Evolutionary conservation across 805 yeast species (phyloP).

Genomic region (Saccharomycopsis sp.): DNA sequence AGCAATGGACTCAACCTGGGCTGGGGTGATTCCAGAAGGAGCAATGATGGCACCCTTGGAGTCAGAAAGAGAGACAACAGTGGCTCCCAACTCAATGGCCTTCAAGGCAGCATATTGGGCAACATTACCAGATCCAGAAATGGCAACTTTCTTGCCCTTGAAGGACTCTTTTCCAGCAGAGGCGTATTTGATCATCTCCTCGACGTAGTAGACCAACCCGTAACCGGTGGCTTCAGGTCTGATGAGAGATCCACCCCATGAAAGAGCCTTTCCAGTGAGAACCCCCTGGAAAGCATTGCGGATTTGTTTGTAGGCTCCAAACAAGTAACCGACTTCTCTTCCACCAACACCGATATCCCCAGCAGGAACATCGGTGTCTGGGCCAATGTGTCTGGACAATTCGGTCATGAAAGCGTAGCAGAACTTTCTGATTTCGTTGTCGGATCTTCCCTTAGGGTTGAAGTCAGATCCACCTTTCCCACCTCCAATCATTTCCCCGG

Average conservation of each 20-base stretch:
- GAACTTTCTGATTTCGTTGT: conserved; percentile 92
- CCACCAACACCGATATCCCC: conserved; percentile 99
- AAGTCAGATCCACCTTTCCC: conserved; percentile 99
- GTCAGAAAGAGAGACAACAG: conserved; percentile 89
- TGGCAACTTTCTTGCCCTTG: conserved; percentile 89
- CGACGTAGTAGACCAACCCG: conserved; percentile 95
- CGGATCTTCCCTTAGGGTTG: conserved; percentile 93
- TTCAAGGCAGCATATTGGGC: conserved; percentile 98
- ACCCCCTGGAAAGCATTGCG: conserved; percentile 95
- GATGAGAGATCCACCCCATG: conserved; percentile 98
- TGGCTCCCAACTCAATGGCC: conserved; percentile 95
- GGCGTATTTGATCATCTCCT: conserved; percentile 94
- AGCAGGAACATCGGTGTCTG: conserved; percentile 97
- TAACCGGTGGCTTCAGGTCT: conserved; percentile 99
- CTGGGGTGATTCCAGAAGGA: conserved; percentile 72
- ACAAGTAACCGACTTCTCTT: conserved; percentile 88
- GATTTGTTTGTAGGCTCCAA: conserved; percentile 92
- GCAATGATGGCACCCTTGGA: conserved; percentile 85
- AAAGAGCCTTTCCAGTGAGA: conserved; percentile 93
- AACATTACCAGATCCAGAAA: conserved; percentile 98
- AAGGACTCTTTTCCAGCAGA: conserved; percentile 83
- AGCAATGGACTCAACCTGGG: conserved; percentile 67
- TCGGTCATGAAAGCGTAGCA: conserved; percentile 95
- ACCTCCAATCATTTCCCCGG: conserved; percentile 98
- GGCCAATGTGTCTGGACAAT: conserved; percentile 92